A percentile compares a stretch with the other conserved stretches of the same genome.
Conservation (phyloP, 139 green algal genomes). For the Chloropicon primus region DNA sequence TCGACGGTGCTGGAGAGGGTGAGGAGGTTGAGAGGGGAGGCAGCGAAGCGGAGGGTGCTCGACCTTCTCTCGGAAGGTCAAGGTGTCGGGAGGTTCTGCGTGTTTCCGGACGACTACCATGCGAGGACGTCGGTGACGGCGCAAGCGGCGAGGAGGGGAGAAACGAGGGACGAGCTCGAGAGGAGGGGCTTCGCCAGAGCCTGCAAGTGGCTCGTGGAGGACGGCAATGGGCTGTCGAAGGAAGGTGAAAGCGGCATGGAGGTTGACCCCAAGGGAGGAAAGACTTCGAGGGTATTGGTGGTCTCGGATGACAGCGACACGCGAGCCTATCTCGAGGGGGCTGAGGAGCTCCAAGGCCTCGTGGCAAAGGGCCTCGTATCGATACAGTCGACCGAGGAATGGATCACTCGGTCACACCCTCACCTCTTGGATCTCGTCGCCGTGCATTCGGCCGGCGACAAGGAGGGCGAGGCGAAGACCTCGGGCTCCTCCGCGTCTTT, state of each 20-base stretch:
- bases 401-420: neutral
- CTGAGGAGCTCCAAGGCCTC: neutral
- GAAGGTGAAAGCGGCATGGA: neutral
- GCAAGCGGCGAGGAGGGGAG: neutral
- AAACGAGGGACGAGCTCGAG: neutral
- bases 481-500: neutral
- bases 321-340: neutral
- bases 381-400: neutral
- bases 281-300: neutral
- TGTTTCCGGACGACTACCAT: neutral
- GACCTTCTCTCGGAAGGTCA: neutral
- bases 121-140: neutral
- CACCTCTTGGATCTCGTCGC: neutral
- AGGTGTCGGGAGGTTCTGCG: neutral
- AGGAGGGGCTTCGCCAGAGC: neutral
- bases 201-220: neutral
- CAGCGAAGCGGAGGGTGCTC: neutral
- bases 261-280: too few relatives aligned
- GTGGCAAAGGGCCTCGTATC: neutral
- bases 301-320: neutral
- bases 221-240: neutral
- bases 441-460: neutral
- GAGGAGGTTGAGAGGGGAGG: neutral
- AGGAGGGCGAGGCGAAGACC: neutral
- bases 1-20: neutral